Evolutionary conservation across 805 yeast species (phyloP), one percentile per base, ranked within the genome.

Genomic region (Yueomyces sinensis): DNA sequence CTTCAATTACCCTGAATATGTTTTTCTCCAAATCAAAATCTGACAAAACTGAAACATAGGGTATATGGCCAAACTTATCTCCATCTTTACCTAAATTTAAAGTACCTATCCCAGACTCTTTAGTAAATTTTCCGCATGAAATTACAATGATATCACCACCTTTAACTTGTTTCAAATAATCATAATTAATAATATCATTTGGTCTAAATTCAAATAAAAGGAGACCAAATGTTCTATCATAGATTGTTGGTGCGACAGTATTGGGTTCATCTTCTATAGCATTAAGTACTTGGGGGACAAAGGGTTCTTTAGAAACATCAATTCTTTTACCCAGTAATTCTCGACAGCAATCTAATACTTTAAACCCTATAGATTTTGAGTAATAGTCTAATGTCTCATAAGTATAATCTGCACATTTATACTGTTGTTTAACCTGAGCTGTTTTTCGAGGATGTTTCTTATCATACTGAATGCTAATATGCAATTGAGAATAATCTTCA

Each of bases 141-240:
- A 84, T 70, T 34, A 84, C 81, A 30, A 84, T 57, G 7, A 89
- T 66, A 54, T 91, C 97, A 39, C 98, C 98, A 0, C 93, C 77
- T 32, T 70, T 66, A 36, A 86, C 69, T 29, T 74, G 80, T 36
- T 74, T 84, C 22, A 59, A 47, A 43, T 70, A 74, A 13, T 66
- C 58, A 7, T 14, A 23, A 5, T 74, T 68, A 5, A 65, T 62
- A 2, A 63, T 46, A 30, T 73, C 66, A 39, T 63, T 66, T n/a
- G 55, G 46, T 76, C 86, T 40, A 81, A 66, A 17, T 70, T 66
- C n/a, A 69, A 54, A 37, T 13, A 57, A 31, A 9, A 51, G 39
- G 3, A 45, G 77, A 28, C 97, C 97, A 52, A 63, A 82, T 1
- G 82, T 68, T 44, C 80, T 74, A 27, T 59, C 54, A 0, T 84